Evolutionary conservation across 148 eudicot genomes (phyloP).

Genomic region (Amaranthus cruentus): DNA sequence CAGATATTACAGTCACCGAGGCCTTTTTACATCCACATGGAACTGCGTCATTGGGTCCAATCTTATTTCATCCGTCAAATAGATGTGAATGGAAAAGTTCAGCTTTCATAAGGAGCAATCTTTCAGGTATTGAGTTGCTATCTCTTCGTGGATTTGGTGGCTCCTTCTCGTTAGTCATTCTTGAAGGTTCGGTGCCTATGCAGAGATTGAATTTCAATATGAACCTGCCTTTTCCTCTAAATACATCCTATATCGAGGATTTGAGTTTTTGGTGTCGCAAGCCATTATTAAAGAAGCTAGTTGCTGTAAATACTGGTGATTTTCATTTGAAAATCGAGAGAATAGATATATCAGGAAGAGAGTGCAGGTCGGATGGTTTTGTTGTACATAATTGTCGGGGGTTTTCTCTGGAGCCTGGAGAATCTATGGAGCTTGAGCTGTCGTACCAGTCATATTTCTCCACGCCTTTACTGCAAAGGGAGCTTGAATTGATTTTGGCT

Average conservation of each 20-base stretch:
- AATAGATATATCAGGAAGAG: slow-evolving; percentile 65
- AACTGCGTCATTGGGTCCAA: slow-evolving; percentile 61
- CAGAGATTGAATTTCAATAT: slow-evolving; percentile 57
- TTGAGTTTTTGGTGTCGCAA: slow-evolving; percentile 35
- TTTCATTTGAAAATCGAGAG: slow-evolving; percentile 48
- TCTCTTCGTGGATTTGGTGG: slow-evolving; percentile 74
- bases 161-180: slow-evolving; percentile 50
- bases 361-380: slow-evolving; percentile 76
- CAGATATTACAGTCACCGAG: slow-evolving; percentile 50
- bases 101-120: slow-evolving; percentile 71
- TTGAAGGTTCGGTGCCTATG: slow-evolving; percentile 48
- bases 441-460: slow-evolving; percentile 66
- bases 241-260: slow-evolving; percentile 32
- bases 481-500: slow-evolving; percentile 66
- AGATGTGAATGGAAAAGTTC: slow-evolving; percentile 83
- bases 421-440: slow-evolving; percentile 49
- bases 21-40: slow-evolving; percentile 64
- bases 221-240: slow-evolving; percentile 33
- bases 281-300: slow-evolving; percentile 50
- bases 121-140: slow-evolving; percentile 81
- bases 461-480: slow-evolving; percentile 42
- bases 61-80: slow-evolving; percentile 68
- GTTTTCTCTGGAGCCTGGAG: slow-evolving; percentile 68
- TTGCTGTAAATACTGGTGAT: slow-evolving; percentile 68
- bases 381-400: slow-evolving; percentile 55